Evolutionary conservation across 768 basidiomycete genomes (phyloP), one percentile per base, ranked within the genome.

Genomic region (Suillus hirtellus): DNA sequence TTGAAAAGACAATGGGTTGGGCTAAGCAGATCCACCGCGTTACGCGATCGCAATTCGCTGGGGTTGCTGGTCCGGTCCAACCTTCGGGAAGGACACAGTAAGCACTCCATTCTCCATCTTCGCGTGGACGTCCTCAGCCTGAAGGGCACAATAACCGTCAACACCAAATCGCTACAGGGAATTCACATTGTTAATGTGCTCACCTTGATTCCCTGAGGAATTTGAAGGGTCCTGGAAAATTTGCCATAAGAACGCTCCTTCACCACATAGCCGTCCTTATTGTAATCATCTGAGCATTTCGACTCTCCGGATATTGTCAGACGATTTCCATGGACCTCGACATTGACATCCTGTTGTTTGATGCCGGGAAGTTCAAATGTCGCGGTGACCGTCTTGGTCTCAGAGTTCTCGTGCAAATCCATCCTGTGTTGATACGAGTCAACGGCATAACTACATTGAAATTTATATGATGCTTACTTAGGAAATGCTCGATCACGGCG

Each of bases 321-420:
- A 2, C 77, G 73, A 62, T 81, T 80, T 63, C 81, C 77, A 59
- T 81, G 78, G 8, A 85, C 67, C 61, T 86, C 85, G 66, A 88
- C 80, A 53, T 74, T 73, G 53, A 87, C 75, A 64, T 86, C 74
- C 56, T 87, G 81, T 37, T 82, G 81, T 62, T 75, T 75, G 44
- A 86, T 37, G 21, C 86, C 86, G 0, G 87, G 86, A 8, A 88
- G 74, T 66, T 88, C 86, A 67, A 88, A 84, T 11, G 78, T 72
- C 50, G 86, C 86, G 1, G 82, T 84, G 38, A 87, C 81, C 37
- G 75, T 69, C 67, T 84, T 84, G 34, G 71, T 73, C 34, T 81
- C 76, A 1, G 67, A 44, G 63, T 86, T 75, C 68, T 86, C 84
- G 67, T 83, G 83, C 14, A 86, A 71, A 64, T 86, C 83, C 80